Base-by-base conservation (phyloP, 148 eudicot genomes). In the Euryodendron excelsum region DNA sequence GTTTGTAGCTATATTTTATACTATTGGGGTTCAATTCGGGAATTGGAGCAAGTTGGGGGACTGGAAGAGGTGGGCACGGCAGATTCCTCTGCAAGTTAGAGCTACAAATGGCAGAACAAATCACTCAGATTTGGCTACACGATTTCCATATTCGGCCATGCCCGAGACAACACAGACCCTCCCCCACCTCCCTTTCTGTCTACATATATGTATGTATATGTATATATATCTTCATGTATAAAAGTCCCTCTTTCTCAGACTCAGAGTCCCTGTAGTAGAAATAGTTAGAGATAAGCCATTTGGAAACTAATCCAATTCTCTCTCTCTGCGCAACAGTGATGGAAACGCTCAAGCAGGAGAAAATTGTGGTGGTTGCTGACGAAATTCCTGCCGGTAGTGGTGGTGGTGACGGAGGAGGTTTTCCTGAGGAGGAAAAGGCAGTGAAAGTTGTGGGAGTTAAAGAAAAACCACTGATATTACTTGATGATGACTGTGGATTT, bases 391-490 rank as follows among this genome's bases (percentile, higher is more conserved):
- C n/a, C n/a, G n/a, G n/a, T n/a, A n/a, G 5, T 18, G 68, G 6
- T 3, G 67, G 21, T 5, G 74, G 74, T 4, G 61, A 10, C 0
- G 37, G 39, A 17, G 59, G 21, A 0, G 59, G 39, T 52, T 48
- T 70, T 30, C 0, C 4, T 0, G 23, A 13, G 27, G 48, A 47
- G 52, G 72, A 44, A 34, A 69, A 6, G 56, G 3, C 21, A 52
- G 0, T 28, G 39, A 30, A 50, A 71, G 36, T 50, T 30, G 12
- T 11, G 17, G 15, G 23, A 12, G 77, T 84, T 39, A 82, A 85
- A 72, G 81, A 82, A 53, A 85, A 85, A 71, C 77, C 83, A 4
- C 23, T 72, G 61, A 12, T 82, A 13, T 10, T 52, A 48, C 44
- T 81, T 28, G 81, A 77, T 6, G 80, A 66, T 28, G 82, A 73